These are phyloP conservation scores for Cryphonectria radicalis DNA, from an alignment of 2,329 filamentous ascomycete species.

Conservation along the genomic window DNA sequence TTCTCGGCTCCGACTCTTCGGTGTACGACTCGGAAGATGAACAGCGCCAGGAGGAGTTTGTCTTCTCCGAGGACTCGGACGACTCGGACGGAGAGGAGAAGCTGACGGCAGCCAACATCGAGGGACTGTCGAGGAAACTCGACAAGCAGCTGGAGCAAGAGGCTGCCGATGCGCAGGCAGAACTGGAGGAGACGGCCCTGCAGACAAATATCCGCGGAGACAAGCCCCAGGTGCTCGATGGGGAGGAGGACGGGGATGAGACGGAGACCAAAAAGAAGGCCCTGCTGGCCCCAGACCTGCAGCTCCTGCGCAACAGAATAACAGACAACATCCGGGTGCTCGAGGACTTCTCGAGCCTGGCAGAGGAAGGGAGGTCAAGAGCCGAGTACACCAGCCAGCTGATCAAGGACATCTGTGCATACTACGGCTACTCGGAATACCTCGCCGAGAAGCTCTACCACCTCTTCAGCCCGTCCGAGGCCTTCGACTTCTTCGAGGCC, in stretches of 20 bases:
- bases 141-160: constrained; percentile 79
- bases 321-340: constrained; percentile 92
- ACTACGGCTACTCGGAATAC: constrained; percentile 95
- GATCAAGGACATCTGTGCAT: constrained; percentile 89
- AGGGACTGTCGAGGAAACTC: constrained; percentile 82
- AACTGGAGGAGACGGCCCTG: constrained; percentile 81
- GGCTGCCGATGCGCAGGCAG: constrained; percentile 80
- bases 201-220: constrained; percentile 88
- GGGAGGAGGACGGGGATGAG: constrained; percentile 46
- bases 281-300: constrained; percentile 83
- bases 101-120: constrained; percentile 94
- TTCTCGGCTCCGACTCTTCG: constrained; percentile 61
- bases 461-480: constrained; percentile 90
- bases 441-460: constrained; percentile 95
- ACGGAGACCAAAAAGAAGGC: constrained; percentile 43
- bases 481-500: constrained; percentile 97
- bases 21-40: constrained; percentile 76
- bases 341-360: constrained; percentile 82
- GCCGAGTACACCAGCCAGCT: constrained; percentile 87
- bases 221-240: constrained; percentile 40
- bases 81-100: constrained; percentile 87
- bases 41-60: constrained; percentile 59
- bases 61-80: constrained; percentile 96
- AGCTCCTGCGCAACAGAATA: constrained; percentile 85
- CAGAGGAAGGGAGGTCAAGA: constrained; percentile 79